Evolutionary conservation across 78 protist species (phyloP), one percentile per base, ranked within the genome.

Genomic region (Dictyostelium firmibasis): DNA sequence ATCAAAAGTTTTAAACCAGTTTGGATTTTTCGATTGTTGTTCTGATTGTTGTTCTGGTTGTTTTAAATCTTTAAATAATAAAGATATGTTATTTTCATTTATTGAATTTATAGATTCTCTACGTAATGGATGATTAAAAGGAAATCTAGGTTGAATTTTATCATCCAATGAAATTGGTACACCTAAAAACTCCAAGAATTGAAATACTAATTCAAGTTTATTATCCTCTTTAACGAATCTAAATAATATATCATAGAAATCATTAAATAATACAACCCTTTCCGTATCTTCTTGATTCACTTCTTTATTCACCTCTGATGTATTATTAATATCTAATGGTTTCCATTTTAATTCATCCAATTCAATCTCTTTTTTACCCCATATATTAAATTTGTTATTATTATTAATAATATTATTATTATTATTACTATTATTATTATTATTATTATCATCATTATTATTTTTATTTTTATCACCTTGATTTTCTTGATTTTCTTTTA

Each of bases 101-200:
- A 88, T 78, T 29, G 62, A 47, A 33, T 88, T 35, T n/a, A 69
- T 64, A 16, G 94, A 88, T 25, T 88, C 94, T 77, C 86, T 31
- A n/a, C 94, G 20, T 31, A 77, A 25, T 29, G 60, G n/a, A 69
- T 81, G 78, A 10, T 57, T 10, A 35, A 38, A 88, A 25, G 87
- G 53, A n/a, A 7, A 64, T 38, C 88, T 60, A 18, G 86, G 60
- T 38, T 44, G 88, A 38, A 83, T 14, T 33, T 43, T 53, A 35
- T 86, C 43, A 50, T 41, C 53, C 33, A 29, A 36, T 38, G 70
- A 23, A 31, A 35, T 72, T 25, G 92, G 77, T 8, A 86, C 43
- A 81, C 94, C 94, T 7, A 88, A 13, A 31, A 88, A 88, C 10
- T 88, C 94, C 18, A 88, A 14, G 35, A 69, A 88, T 70, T 88